Base-by-base conservation (phyloP, 2,329 filamentous ascomycete species). In the Penicillium olsonii region DNA sequence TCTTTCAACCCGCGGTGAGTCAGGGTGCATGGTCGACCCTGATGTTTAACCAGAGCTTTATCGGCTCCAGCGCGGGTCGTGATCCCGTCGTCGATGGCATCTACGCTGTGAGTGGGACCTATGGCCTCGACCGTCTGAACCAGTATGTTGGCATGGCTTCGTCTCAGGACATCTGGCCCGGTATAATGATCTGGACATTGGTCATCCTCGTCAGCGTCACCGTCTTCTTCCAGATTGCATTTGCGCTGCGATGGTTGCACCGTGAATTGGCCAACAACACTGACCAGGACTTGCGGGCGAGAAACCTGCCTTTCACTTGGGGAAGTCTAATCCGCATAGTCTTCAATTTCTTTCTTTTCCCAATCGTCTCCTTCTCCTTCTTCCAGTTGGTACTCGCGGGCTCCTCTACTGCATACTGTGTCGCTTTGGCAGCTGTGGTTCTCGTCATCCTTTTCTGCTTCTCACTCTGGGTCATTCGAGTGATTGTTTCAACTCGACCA, bases 41-140 rank as follows among this genome's bases (percentile, higher is more conserved):
- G 52, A 87, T 97, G 79, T 97, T 97, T 77, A 96, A 96, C 67
- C 78, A 94, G 58, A 96, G 87, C 70, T 88, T 96, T 61, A 85
- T 95, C 52, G 87, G 84, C 63, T 75, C 85, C 29, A 82, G 82
- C 11, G 75, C 81, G 24, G 83, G 87, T 6, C 85, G 81, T 54
- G 78, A 84, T 54, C 87, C 83, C 55, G 69, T 95, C 12, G 74
- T 85, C 9, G 92, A 97, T 68, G 92, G 92, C 31, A 82, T 99
- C n/a, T 97, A 97, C 70, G 78, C 84, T 45, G 85, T 86, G 38
- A 86, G 90, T 62, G 86, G 84, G 26, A 84, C 79, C 2, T 92
- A 92, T 62, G 94, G 94, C 22, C 75, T 99, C 41, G 85, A 94
- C 54, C 79, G 81, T 40, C 79, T 94, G 61, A 87, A 87, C 35